A percentile compares a stretch with the other conserved stretches of the same genome.
These are phyloP conservation scores for Volvox reticuliferus DNA, from an alignment of 139 green algal species.

Conservation along the genomic window DNA sequence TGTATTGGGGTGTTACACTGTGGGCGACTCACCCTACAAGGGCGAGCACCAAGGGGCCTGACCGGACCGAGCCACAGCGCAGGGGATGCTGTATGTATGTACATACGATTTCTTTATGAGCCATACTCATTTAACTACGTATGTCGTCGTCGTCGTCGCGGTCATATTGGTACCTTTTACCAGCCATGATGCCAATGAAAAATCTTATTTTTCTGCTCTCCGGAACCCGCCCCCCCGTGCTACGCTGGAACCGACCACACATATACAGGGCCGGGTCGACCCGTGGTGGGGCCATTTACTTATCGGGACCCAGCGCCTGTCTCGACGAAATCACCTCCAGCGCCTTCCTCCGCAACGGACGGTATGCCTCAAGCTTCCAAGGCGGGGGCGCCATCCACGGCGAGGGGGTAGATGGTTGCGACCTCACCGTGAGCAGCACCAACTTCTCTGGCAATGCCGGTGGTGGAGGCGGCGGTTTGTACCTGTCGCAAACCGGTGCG, in stretches of 20 bases:
- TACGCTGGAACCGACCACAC: not conserved
- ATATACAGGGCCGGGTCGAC: not conserved
- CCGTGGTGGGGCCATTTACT: slow-evolving; percentile 10
- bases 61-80: no score
- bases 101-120: no score
- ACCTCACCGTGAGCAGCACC: not conserved
- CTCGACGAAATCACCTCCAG: not conserved
- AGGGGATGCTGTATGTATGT: no score
- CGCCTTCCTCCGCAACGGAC: not conserved
- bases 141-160: no score
- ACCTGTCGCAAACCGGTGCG: not conserved
- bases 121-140: no score
- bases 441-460: not conserved
- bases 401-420: not conserved
- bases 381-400: slow-evolving; percentile 18
- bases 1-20: no score
- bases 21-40: no score
- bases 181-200: no score
- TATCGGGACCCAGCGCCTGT: not conserved
- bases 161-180: no score
- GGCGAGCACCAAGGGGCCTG: no score
- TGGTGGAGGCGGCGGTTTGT: not conserved
- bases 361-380: not conserved
- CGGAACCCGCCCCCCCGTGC: no score
- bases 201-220: no score